A percentile compares a stretch with the other conserved stretches of the same genome.
phyloP scores from a whole-genome alignment of 108 stramenopile species.

The Fragilariopsis cylindrus region DNA sequence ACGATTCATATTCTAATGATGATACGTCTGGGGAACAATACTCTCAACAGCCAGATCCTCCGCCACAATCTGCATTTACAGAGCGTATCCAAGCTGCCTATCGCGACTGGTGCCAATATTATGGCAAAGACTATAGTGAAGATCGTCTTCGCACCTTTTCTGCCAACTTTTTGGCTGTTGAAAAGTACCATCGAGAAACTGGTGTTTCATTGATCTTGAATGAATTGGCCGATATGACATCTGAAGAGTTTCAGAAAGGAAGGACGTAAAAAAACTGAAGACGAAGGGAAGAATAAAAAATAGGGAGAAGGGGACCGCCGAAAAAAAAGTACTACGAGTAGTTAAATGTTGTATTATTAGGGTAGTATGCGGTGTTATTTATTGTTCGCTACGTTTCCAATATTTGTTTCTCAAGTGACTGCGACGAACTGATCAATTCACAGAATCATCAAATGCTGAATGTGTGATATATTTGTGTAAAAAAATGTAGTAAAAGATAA shows the following conservation, averaged over 20 bases:
- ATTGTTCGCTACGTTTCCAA: too few relatives aligned
- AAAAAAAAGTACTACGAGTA: too few relatives aligned
- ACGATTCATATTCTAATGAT: neutral
- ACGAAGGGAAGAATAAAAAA: neutral
- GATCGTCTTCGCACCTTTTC: slow-evolving; percentile 21
- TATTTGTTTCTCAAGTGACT: too few relatives aligned
- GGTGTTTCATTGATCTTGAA: slow-evolving; percentile 50
- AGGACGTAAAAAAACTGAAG: neutral
- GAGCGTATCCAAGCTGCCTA: slow-evolving; percentile 34
- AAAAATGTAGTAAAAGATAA: too few relatives aligned
- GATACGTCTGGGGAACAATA: neutral
- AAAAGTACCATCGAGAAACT: slow-evolving; percentile 15
- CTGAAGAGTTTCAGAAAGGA: slow-evolving; percentile 48
- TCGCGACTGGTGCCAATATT: slow-evolving; percentile 30
- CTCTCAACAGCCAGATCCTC: neutral
- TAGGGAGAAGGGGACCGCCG: neutral
- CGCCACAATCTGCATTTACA: neutral
- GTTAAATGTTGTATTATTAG: too few relatives aligned
- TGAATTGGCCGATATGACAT: slow-evolving; percentile 70
- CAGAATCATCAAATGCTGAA: too few relatives aligned
- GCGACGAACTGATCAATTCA: too few relatives aligned
- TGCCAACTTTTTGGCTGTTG: slow-evolving; percentile 20
- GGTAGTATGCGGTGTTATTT: too few relatives aligned
- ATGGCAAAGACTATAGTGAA: slow-evolving; percentile 20
- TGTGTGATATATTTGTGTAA: too few relatives aligned